Conservation (phyloP, 2,329 filamentous ascomycete genomes). For the Aureobasidium uvarum region DNA sequence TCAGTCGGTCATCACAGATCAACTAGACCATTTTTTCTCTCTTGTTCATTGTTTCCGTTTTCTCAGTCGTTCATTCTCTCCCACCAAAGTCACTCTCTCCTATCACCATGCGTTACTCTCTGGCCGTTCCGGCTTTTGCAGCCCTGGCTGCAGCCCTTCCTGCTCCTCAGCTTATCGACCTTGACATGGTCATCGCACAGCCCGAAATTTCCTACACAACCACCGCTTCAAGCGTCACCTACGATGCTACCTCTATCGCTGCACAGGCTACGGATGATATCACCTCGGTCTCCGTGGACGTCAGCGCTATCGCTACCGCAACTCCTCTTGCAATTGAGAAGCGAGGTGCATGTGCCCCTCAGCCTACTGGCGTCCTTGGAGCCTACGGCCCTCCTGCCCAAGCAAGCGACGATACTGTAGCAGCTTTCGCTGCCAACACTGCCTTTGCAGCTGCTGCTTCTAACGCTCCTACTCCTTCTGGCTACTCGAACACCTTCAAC, state of each 20-base stretch:
- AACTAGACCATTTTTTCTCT: conserved; percentile 2
- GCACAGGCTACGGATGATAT: conserved; percentile 30
- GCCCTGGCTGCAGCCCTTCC: conserved; percentile 29
- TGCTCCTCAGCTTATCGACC: conserved; percentile 30
- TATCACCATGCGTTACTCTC: conserved; percentile 9
- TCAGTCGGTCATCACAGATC: conserved; percentile 16
- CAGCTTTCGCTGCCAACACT: conserved; percentile 28
- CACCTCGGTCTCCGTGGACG: conserved; percentile 22
- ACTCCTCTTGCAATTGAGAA: conserved; percentile 6
- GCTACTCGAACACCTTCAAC: conserved; percentile 30
- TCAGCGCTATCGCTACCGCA: conserved; percentile 2
- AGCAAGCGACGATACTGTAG: conserved; percentile 28
- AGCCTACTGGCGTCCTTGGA: conserved; percentile 27
- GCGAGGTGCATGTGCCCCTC: conserved; percentile 27
- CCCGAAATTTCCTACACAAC: conserved; percentile 26
- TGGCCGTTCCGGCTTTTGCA: conserved; percentile 18
- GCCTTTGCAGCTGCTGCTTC: conserved; percentile 30
- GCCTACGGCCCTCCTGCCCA: conserved; percentile 14
- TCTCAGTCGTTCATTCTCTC: background rate
- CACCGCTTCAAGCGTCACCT: conserved; percentile 30
- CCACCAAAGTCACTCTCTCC: background rate
- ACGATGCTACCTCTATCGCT: conserved; percentile 31
- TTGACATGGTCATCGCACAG: conserved; percentile 31
- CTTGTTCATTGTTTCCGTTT: background rate
- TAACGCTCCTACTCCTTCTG: conserved; percentile 27